These are phyloP conservation scores for Suillus paluster DNA, from an alignment of 768 basidiomycete genomes.

Conservation along the genomic window DNA sequence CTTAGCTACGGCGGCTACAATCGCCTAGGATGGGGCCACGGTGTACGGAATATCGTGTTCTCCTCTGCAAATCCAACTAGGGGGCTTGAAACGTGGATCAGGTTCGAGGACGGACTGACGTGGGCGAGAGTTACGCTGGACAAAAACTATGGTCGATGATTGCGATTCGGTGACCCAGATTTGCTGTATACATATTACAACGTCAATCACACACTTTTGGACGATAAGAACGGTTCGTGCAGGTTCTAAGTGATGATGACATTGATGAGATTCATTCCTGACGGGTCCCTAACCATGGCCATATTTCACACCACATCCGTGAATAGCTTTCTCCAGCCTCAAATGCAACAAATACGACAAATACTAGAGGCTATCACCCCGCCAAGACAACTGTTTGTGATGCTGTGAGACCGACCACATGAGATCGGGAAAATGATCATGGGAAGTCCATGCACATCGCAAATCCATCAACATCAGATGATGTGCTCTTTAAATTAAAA, in stretches of 20 bases:
- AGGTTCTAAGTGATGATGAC: not conserved
- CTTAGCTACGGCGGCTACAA: constrained; percentile 68
- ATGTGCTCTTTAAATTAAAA: not conserved
- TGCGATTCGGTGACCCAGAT: not conserved
- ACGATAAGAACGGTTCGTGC: not conserved
- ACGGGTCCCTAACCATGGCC: too few relatives aligned
- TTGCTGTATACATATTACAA: not conserved
- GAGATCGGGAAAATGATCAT: too few relatives aligned
- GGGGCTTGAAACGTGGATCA: constrained; percentile 65
- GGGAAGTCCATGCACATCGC: not conserved
- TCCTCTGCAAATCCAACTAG: constrained; percentile 47
- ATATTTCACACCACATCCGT: too few relatives aligned
- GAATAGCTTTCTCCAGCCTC: not conserved
- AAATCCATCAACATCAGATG: not conserved
- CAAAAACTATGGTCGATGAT: not conserved
- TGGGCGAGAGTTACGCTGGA: constrained; percentile 59
- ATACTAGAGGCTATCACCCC: not conserved
- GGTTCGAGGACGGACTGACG: constrained; percentile 60
- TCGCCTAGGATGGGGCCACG: constrained; percentile 58
- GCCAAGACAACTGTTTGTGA: not conserved
- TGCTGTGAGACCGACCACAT: too few relatives aligned
- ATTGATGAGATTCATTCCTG: too few relatives aligned
- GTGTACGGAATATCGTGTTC: constrained; percentile 65
- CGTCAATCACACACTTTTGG: not conserved
- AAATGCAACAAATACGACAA: too few relatives aligned